phyloP scores from a whole-genome alignment of 306 rosid species.

The Lupinus albus region DNA sequence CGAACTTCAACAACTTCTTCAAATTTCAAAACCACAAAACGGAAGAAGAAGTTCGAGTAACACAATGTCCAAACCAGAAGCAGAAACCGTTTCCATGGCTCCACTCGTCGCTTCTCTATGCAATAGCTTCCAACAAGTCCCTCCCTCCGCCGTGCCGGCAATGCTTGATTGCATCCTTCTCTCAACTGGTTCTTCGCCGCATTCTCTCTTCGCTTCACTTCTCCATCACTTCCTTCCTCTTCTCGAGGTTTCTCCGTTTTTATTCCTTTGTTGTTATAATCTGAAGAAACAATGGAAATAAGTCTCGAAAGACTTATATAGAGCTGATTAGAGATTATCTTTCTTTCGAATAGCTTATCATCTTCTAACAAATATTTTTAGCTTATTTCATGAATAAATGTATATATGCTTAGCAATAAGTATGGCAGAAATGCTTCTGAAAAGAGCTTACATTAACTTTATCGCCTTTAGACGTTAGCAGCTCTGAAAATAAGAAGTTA shows the following conservation, averaged over 20 bases:
- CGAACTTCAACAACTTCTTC: neutral
- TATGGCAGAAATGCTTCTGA: no score
- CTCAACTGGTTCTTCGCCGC: slow-evolving; percentile 66
- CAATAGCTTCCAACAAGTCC: slow-evolving; percentile 63
- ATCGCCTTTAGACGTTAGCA: no score
- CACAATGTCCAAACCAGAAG: slow-evolving; percentile 46
- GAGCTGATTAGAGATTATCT: no score
- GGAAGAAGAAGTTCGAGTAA: neutral
- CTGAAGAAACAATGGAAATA: neutral
- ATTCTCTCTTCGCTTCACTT: slow-evolving; percentile 61
- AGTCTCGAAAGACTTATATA: no score
- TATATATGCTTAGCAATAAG: no score
- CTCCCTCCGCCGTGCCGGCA: slow-evolving; percentile 69
- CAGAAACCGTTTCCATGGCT: slow-evolving; percentile 45
- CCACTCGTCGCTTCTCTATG: slow-evolving; percentile 58
- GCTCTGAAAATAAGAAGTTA: no score
- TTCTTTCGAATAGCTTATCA: no score
- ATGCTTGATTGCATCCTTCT: slow-evolving; percentile 71
- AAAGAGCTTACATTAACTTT: no score
- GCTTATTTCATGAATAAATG: no score
- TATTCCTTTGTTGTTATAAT: neutral
- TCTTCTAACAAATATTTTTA: no score
- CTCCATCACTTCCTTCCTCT: slow-evolving; percentile 54
- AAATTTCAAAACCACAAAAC: neutral
- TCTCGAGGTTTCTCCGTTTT: slow-evolving; percentile 43